These are phyloP conservation scores for Tolypocladium tundrense DNA, from an alignment of 2,329 filamentous ascomycete genomes.

Conservation along the genomic window DNA sequence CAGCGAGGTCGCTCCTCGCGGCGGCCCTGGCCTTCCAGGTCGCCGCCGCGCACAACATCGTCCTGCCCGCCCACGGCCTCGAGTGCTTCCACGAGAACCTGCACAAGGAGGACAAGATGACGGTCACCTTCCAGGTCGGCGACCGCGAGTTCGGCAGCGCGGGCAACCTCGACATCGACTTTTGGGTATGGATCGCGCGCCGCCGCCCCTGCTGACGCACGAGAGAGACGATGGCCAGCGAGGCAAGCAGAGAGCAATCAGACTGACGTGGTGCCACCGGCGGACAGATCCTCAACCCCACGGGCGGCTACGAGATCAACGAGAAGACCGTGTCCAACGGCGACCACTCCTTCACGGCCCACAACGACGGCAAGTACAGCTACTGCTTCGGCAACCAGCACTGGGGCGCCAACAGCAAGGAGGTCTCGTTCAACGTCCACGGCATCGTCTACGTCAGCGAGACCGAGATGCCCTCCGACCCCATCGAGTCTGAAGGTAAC, in stretches of 20 bases:
- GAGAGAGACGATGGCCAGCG: too few relatives aligned
- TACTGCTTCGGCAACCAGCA: conserved; percentile 99
- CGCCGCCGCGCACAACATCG: conserved; percentile 84
- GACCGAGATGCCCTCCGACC: conserved; percentile 71
- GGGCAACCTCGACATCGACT: conserved; percentile 92
- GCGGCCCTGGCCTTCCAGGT: conserved; percentile 38
- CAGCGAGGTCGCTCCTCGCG: conserved; percentile 32
- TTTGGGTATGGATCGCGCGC: conserved; percentile 61
- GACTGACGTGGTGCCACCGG: not conserved
- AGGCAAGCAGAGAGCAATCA: not conserved
- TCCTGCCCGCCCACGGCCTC: conserved; percentile 81
- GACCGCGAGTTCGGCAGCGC: conserved; percentile 92
- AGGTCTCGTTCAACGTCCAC: conserved; percentile 98
- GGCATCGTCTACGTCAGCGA: conserved; percentile 96
- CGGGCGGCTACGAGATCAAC: conserved; percentile 64
- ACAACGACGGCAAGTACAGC: conserved; percentile 74
- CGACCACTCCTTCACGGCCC: conserved; percentile 84
- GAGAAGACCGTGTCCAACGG: conserved; percentile 77
- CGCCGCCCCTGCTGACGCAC: not conserved
- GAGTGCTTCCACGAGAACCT: conserved; percentile 97
- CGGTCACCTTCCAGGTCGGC: conserved; percentile 94
- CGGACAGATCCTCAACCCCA: conserved; percentile 65
- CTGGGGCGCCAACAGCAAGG: conserved; percentile 92
- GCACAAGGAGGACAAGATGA: conserved; percentile 95
- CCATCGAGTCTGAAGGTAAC: conserved; percentile 79